A percentile compares a stretch with the other conserved stretches of the same genome.
Evolutionary conservation across 352 stramenopile species (phyloP).

Genomic region (Achlya hypogyna): DNA sequence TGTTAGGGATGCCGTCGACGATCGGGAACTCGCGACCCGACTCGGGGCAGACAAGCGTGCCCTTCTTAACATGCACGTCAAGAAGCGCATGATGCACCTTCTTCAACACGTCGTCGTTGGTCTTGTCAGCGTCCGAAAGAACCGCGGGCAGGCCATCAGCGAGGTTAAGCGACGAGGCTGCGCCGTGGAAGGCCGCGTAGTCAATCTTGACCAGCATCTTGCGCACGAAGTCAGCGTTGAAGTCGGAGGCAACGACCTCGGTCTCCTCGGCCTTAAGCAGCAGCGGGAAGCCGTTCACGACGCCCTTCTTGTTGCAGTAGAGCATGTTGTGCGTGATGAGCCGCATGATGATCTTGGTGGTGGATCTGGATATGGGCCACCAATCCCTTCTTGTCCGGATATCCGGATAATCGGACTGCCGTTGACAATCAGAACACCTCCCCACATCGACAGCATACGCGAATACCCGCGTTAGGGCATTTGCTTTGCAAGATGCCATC

Average conservation of each 20-base stretch:
- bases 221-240: conserved; percentile 72
- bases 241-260: conserved; percentile 76
- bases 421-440: too few relatives aligned
- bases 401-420: background rate
- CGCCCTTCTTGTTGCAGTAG: conserved; percentile 90
- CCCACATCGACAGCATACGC: too few relatives aligned
- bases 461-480: too few relatives aligned
- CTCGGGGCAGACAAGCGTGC: conserved; percentile 93
- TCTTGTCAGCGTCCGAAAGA: conserved; percentile 30
- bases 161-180: conserved; percentile 60
- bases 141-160: conserved; percentile 57
- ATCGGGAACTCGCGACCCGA: conserved; percentile 94
- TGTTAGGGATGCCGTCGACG: conserved; percentile 96
- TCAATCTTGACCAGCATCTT: conserved; percentile 88
- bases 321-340: conserved; percentile 94
- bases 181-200: conserved; percentile 76
- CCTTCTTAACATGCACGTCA: conserved; percentile 95
- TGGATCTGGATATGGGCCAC: background rate
- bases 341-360: conserved; percentile 42
- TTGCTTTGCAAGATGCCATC: too few relatives aligned
- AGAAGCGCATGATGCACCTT: conserved; percentile 86
- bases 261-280: conserved; percentile 73
- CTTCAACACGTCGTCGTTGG: conserved; percentile 65
- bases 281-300: conserved; percentile 88
- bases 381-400: background rate